These are phyloP conservation scores for Cutaneotrichosporon cavernicola DNA, from an alignment of 1,284 basidiomycete species.

Conservation along the genomic window DNA sequence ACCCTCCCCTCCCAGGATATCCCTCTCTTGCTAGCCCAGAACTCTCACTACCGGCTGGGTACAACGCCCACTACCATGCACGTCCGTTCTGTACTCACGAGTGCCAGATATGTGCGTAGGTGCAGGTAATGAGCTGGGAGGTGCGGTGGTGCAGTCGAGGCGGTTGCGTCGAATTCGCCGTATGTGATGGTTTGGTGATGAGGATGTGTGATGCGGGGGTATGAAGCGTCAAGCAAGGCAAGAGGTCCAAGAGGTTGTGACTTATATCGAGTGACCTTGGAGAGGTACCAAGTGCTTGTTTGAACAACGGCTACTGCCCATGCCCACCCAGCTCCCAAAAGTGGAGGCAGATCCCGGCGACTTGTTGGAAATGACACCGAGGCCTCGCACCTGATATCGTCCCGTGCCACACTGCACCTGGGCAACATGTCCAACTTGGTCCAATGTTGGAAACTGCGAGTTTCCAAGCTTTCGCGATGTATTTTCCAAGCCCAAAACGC, in stretches of 20 bases:
- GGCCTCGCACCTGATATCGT: neutral
- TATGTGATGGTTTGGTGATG: neutral
- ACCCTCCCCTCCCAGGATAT: no score
- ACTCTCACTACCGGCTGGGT: neutral
- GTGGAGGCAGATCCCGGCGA: constrained; percentile 1
- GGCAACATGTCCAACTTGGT: neutral
- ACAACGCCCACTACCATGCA: neutral
- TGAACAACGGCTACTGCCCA: constrained; percentile 1
- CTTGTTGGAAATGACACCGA: constrained; percentile 5
- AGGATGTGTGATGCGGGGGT: neutral
- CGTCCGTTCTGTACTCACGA: neutral
- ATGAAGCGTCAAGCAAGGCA: neutral
- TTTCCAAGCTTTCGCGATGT: neutral
- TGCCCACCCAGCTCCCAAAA: neutral
- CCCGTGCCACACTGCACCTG: neutral
- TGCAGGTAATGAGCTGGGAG: neutral
- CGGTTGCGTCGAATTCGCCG: neutral
- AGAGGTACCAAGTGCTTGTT: neutral
- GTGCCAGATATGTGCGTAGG: neutral
- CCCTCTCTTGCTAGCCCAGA: neutral
- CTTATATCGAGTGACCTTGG: neutral
- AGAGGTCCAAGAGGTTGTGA: neutral
- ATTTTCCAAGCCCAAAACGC: constrained; percentile 12
- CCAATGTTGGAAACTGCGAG: neutral
- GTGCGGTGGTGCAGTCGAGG: neutral